Base-by-base conservation (phyloP, 257 asterid species). In the Primulina eburnea region DNA sequence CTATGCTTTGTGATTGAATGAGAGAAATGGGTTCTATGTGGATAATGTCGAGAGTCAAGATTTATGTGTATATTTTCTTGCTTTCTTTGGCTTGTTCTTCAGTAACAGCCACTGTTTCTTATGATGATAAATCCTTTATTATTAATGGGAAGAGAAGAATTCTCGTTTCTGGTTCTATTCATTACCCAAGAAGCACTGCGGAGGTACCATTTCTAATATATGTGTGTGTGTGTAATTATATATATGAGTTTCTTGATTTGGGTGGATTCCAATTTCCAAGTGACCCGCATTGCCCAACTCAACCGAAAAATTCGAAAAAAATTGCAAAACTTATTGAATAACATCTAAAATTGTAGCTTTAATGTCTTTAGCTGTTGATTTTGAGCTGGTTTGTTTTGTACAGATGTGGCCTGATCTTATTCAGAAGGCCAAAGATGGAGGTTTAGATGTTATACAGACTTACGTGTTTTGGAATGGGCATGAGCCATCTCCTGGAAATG, bases 341-440 rank as follows among this genome's bases (percentile, higher is more conserved):
- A 43, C 55, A 14, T 12, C 18, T 14, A 4, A 43, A 43, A 43
- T 43, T 43, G 65, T n/a, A 21, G 4, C 37, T 26, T 12, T 55
- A 33, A 7, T 47, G 35, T 59, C 12, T 43, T 38, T 55, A 40
- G 57, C 7, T 35, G 59, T 29, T 18, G 24, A 21, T 24, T 34
- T 20, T 64, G 52, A 0, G 24, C 50, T 65, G 24, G 16, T 73
- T 65, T 61, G n/a, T 10, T 73, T 61, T 62, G 6, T 73, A 37
- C 16, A 92, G 98, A 92, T 89, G 97, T 92, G 98, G 98, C 97
- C 98, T 77, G 97, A 83, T 77, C 92, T 92, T 58, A 84, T 92
- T 21, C 87, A 76, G 57, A 92, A 92, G 85, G 97, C 98, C 38
- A 92, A 92, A 85, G 94, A 88, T 81, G 98, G 98, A 77, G 98